Conservation (phyloP, 108 stramenopile genomes). For the Nannochloropsis salina region DNA sequence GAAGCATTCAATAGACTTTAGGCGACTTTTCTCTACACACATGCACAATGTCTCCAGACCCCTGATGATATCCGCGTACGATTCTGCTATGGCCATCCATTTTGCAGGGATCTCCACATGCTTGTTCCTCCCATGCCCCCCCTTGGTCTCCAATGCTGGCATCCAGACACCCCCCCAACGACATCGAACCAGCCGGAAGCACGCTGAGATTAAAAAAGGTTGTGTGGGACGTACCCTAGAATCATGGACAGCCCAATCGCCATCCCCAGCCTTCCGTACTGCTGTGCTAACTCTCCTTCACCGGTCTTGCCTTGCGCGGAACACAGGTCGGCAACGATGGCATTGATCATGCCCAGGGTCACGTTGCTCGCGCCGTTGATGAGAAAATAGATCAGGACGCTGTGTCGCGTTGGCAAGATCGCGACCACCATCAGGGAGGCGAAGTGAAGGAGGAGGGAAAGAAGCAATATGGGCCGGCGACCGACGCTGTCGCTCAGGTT, state of each 20-base stretch:
- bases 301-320: not conserved
- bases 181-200: not conserved
- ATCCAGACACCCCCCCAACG: not conserved
- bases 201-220: not conserved
- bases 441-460: not conserved
- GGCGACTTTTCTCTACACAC: not conserved
- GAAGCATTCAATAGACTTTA: too few relatives aligned
- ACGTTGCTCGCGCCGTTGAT: not conserved
- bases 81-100: too few relatives aligned
- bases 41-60: not conserved
- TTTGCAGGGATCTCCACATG: too few relatives aligned
- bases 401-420: not conserved
- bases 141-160: too few relatives aligned
- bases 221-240: not conserved
- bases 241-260: not conserved
- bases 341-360: not conserved
- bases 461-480: not conserved
- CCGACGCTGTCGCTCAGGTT: slow-evolving; percentile 14
- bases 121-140: too few relatives aligned
- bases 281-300: not conserved
- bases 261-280: slow-evolving; percentile 9
- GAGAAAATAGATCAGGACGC: not conserved
- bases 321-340: not conserved
- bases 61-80: too few relatives aligned
- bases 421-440: not conserved